A percentile compares a stretch with the other conserved stretches of the same genome.
These are phyloP conservation scores for Musa schizocarpa DNA, from an alignment of 176 grass and related monocot genomes.

Conservation along the genomic window DNA sequence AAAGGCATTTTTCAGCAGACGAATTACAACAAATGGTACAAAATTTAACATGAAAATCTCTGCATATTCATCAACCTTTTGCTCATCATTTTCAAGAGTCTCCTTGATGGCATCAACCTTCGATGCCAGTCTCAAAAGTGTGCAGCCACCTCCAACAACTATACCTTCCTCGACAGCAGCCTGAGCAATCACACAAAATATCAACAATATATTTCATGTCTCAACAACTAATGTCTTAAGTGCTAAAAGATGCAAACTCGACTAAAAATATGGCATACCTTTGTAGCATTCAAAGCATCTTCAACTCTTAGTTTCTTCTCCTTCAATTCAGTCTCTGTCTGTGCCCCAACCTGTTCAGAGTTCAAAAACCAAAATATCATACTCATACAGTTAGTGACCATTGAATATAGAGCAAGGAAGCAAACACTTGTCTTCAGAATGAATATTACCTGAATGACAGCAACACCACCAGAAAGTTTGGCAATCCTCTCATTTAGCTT, in stretches of 20 bases:
- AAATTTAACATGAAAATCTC: not conserved
- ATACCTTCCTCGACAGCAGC: conserved; percentile 96
- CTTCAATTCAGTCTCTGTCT: conserved; percentile 90
- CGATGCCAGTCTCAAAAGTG: conserved; percentile 75
- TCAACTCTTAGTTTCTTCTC: conserved; percentile 98
- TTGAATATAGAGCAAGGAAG: too few relatives aligned
- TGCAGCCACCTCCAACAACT: conserved; percentile 89
- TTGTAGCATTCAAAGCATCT: conserved; percentile 95
- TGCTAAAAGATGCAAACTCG: not conserved
- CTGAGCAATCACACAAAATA: conserved; percentile 19
- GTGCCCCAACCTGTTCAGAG: conserved; percentile 62
- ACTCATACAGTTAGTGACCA: not conserved
- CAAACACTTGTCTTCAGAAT: too few relatives aligned
- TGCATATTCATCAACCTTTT: conserved; percentile 48
- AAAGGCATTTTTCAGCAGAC: too few relatives aligned
- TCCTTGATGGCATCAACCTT: conserved; percentile 88
- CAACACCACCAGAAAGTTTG: conserved; percentile 90
- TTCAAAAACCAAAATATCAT: conserved; percentile 1
- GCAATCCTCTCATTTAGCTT: conserved; percentile 93
- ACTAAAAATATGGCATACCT: conserved; percentile 26
- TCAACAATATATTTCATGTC: too few relatives aligned
- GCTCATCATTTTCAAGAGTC: conserved; percentile 77
- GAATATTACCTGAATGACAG: conserved; percentile 78
- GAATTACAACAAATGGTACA: too few relatives aligned
- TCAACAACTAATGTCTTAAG: not conserved